phyloP scores from a whole-genome alignment of 1,284 basidiomycete species.

The Naganishia cerealis region DNA sequence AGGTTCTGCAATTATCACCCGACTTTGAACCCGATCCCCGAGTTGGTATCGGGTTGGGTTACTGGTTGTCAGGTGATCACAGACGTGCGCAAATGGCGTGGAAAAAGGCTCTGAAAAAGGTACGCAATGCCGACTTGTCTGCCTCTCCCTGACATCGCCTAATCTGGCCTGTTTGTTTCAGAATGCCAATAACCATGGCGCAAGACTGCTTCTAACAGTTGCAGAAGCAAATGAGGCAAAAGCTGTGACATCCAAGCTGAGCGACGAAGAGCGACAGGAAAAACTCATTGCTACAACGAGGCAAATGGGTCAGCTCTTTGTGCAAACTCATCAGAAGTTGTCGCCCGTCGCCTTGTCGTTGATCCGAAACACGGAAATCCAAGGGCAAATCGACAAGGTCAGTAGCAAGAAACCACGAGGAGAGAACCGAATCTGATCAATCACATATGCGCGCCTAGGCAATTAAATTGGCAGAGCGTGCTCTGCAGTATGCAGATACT shows the following conservation, averaged over 20 bases:
- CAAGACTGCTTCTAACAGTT: slow-evolving; percentile 21
- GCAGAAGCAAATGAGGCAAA: slow-evolving; percentile 47
- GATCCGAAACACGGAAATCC: slow-evolving; percentile 68
- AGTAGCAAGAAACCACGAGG: slow-evolving; percentile 50
- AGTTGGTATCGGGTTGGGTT: slow-evolving; percentile 86
- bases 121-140: slow-evolving; percentile 54
- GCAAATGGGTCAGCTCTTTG: slow-evolving; percentile 32
- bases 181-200: slow-evolving; percentile 19
- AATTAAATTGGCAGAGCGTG: slow-evolving; percentile 84
- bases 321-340: slow-evolving; percentile 56
- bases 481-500: slow-evolving; percentile 87
- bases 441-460: slow-evolving; percentile 60
- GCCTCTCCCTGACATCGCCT: background rate
- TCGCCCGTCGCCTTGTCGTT: slow-evolving; percentile 74
- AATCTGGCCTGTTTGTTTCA: background rate
- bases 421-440: slow-evolving; percentile 45
- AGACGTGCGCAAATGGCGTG: slow-evolving; percentile 78
- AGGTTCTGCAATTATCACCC: slow-evolving; percentile 73
- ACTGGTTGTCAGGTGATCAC: slow-evolving; percentile 81
- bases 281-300: slow-evolving; percentile 28
- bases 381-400: slow-evolving; percentile 72
- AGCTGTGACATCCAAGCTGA: slow-evolving; percentile 59
- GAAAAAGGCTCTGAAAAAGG: slow-evolving; percentile 78
- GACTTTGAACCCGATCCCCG: slow-evolving; percentile 81
- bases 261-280: slow-evolving; percentile 16